Evolutionary conservation across 1,139 yeast genomes (phyloP).

Genomic region (Saccharomyces hybrid): DNA sequence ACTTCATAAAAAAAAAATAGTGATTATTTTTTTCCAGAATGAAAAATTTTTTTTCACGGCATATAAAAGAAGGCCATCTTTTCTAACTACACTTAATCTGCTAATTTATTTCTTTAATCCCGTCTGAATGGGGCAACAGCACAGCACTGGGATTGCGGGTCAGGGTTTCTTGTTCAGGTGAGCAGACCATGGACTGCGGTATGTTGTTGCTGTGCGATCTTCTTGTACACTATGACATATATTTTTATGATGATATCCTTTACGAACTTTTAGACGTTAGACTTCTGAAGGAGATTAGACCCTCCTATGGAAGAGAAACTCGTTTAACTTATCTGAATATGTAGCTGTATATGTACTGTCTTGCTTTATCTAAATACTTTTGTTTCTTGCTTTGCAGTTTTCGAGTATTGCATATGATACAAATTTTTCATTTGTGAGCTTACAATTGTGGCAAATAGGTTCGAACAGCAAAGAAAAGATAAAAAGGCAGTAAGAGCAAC

Average conservation of each 20-base stretch:
- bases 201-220: neutral
- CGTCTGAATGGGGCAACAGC: neutral
- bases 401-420: neutral
- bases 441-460: neutral
- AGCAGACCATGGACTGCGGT: neutral
- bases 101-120: too few relatives aligned
- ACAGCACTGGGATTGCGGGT: neutral
- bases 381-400: neutral
- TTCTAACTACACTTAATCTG: neutral
- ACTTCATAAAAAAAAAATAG: neutral
- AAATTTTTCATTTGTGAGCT: neutral
- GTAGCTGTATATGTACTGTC: neutral
- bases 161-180: neutral
- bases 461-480: neutral
- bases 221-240: neutral
- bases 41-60: neutral
- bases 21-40: neutral
- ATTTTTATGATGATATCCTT: constrained; percentile 22
- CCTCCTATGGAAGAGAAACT: constrained; percentile 11
- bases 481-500: neutral
- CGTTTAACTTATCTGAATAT: constrained; percentile 14
- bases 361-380: neutral
- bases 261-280: constrained; percentile 33
- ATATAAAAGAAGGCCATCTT: neutral
- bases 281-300: constrained; percentile 26